Percentiles rank a stretch among this genome's conserved stretches.
These are phyloP conservation scores for Neurospora sp. DNA, from an alignment of 495 filamentous ascomycete species.

Conservation along the genomic window DNA sequence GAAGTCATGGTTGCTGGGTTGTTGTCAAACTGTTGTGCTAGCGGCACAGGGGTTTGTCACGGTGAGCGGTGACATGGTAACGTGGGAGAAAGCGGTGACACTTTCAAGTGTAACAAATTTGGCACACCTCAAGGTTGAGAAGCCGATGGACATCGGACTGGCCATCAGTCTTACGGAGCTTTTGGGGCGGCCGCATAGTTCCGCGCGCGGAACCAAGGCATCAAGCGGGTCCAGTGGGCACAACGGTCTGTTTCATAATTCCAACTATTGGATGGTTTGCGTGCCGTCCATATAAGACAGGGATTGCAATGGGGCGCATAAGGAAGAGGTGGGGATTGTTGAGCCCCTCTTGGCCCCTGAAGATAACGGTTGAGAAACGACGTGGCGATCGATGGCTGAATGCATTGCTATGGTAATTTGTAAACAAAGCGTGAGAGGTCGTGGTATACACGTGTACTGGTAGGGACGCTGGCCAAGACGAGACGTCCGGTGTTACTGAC, in stretches of 20 bases:
- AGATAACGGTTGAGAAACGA: neutral
- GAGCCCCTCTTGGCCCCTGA: neutral
- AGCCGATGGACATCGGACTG: neutral
- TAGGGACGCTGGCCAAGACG: neutral
- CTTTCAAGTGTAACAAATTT: neutral
- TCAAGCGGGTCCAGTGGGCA: neutral
- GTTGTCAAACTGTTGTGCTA: neutral
- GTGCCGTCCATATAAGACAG: neutral
- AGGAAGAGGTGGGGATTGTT: neutral
- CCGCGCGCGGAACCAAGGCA: neutral
- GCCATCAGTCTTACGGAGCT: neutral
- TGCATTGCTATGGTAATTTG: neutral
- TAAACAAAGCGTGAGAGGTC: neutral
- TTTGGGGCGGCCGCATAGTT: neutral
- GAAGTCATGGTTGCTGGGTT: neutral
- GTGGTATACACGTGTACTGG: neutral
- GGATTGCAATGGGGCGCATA: neutral
- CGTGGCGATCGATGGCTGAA: neutral
- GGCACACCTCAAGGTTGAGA: neutral
- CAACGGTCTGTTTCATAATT: neutral
- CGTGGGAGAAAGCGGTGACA: no score
- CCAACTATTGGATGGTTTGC: neutral
- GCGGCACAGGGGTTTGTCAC: neutral
- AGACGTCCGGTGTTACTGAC: neutral
- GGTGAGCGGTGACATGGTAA: neutral